These are phyloP conservation scores for Kickxella alabastrina DNA, from an alignment of 192 early-diverging fungal genomes.

Conservation along the genomic window DNA sequence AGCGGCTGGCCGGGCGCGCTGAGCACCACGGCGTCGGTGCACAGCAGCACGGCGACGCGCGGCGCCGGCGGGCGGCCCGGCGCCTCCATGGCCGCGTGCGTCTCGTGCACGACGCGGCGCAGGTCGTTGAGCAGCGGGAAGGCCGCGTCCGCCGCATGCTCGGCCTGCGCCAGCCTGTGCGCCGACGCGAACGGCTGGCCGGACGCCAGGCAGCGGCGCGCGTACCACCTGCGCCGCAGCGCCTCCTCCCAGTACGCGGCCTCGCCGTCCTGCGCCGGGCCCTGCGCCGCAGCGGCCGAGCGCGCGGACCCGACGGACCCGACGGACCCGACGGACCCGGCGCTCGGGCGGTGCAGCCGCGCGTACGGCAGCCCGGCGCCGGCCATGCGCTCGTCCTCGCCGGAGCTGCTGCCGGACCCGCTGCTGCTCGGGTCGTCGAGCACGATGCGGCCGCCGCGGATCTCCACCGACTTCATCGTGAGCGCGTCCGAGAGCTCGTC, in stretches of 20 bases:
- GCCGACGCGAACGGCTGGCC: constrained; percentile 40
- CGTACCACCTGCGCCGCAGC: constrained; percentile 42
- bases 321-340: neutral
- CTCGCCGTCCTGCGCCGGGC: constrained; percentile 18
- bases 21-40: constrained; percentile 31
- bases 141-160: constrained; percentile 19
- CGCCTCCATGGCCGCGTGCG: neutral
- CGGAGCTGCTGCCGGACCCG: neutral
- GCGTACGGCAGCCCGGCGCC: neutral
- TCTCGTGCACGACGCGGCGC: constrained; percentile 29
- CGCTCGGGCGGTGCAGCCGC: neutral
- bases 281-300: constrained; percentile 10
- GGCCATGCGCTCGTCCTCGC: constrained; percentile 1
- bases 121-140: constrained; percentile 43
- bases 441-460: constrained; percentile 46
- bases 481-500: constrained; percentile 45
- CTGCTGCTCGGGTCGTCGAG: constrained; percentile 45
- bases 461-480: constrained; percentile 52
- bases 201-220: constrained; percentile 31
- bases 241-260: constrained; percentile 32
- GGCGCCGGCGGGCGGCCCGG: neutral
- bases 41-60: constrained; percentile 25
- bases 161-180: constrained; percentile 35
- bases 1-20: constrained; percentile 15
- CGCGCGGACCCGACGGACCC: neutral